These are phyloP conservation scores for Nakaseomyces sp. DNA, from an alignment of 1,139 yeast species.

Conservation along the genomic window DNA sequence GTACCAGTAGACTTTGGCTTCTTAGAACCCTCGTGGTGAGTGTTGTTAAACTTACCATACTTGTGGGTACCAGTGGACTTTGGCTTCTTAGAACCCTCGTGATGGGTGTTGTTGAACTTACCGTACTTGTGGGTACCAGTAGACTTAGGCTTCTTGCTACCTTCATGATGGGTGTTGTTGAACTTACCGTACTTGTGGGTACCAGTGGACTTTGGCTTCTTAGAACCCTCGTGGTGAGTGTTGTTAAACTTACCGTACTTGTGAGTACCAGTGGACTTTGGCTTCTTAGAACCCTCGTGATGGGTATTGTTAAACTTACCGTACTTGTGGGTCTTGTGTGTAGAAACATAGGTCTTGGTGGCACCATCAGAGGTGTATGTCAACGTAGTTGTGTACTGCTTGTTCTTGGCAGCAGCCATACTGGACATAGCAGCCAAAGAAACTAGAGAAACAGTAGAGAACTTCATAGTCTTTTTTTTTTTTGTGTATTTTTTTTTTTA, in stretches of 20 bases:
- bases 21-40: slow-evolving; percentile 30
- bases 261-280: slow-evolving; percentile 37
- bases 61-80: slow-evolving; percentile 14
- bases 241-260: slow-evolving; percentile 44
- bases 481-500: background rate
- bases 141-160: slow-evolving; percentile 31
- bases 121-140: slow-evolving; percentile 39
- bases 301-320: slow-evolving; percentile 41
- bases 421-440: slow-evolving; percentile 31
- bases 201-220: slow-evolving; percentile 32
- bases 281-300: slow-evolving; percentile 27
- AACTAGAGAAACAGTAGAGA: slow-evolving; percentile 30
- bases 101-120: slow-evolving; percentile 41
- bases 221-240: slow-evolving; percentile 32
- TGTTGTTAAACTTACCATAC: slow-evolving; percentile 43
- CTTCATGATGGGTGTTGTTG: slow-evolving; percentile 37
- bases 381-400: slow-evolving; percentile 17
- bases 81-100: slow-evolving; percentile 23
- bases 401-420: slow-evolving; percentile 24
- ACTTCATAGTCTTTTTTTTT: slow-evolving; percentile 30
- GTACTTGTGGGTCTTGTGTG: slow-evolving; percentile 36
- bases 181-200: slow-evolving; percentile 45
- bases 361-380: slow-evolving; percentile 15
- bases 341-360: slow-evolving; percentile 26
- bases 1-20: slow-evolving; percentile 37